These are phyloP conservation scores for Coleophoma crateriformis DNA, from an alignment of 2,329 filamentous ascomycete species.

Conservation along the genomic window DNA sequence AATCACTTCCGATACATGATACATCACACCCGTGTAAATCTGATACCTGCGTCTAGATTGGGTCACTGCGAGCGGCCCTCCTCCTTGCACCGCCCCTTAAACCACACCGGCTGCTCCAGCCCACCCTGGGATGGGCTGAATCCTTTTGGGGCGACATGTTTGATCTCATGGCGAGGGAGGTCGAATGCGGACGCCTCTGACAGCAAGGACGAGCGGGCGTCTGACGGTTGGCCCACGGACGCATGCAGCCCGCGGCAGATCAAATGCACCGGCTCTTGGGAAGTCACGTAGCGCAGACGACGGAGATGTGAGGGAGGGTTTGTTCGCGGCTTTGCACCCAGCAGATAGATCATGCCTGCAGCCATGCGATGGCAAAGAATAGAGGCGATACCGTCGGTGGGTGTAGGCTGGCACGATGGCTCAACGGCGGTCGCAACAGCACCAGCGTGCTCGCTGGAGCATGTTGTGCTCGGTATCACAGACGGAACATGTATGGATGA, in stretches of 20 bases:
- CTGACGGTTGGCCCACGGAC: slow-evolving; percentile 23
- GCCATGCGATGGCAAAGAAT: slow-evolving; percentile 6
- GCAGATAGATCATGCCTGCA: slow-evolving; percentile 8
- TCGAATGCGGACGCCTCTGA: slow-evolving; percentile 15
- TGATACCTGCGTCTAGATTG: slow-evolving; percentile 3
- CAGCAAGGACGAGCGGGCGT: slow-evolving; percentile 13
- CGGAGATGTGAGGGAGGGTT: slow-evolving; percentile 9
- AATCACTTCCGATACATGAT: slow-evolving; percentile 21
- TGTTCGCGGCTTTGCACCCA: not conserved
- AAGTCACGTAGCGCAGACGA: slow-evolving; percentile 19
- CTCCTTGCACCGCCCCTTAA: not conserved
- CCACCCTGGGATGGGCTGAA: slow-evolving; percentile 4
- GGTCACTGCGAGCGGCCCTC: not conserved
- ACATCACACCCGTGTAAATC: slow-evolving; percentile 1
- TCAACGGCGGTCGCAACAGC: no score
- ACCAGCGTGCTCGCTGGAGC: no score
- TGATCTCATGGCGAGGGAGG: slow-evolving; percentile 13
- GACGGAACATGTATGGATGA: slow-evolving; percentile 12
- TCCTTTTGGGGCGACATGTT: slow-evolving; percentile 13
- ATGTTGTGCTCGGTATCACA: slow-evolving; percentile 3
- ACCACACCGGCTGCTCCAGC: not conserved
- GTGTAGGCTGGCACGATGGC: no score
- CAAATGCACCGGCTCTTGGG: slow-evolving; percentile 3
- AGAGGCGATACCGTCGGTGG: no score
- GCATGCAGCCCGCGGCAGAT: slow-evolving; percentile 14